Conservation (phyloP, 2,329 filamentous ascomycete genomes). For the Aureobasidium sp. region DNA sequence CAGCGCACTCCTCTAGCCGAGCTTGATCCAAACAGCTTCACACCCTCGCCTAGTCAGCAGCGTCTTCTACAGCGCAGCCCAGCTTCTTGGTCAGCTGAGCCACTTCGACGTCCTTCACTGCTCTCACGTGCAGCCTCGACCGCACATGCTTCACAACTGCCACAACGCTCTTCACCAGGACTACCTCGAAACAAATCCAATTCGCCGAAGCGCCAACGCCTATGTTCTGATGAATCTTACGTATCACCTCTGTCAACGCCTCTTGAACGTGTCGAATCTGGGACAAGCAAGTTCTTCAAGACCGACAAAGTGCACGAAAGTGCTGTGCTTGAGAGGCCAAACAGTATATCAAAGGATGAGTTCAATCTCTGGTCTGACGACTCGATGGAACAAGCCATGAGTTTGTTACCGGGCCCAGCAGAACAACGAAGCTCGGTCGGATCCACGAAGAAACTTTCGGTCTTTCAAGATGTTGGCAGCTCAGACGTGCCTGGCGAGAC, state of each 20-base stretch:
- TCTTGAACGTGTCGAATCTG: constrained; percentile 19
- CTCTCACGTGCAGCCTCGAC: constrained; percentile 19
- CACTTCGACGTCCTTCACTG: constrained; percentile 22
- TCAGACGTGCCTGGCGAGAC: constrained; percentile 16
- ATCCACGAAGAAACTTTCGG: constrained; percentile 14
- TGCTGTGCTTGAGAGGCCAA: constrained; percentile 7
- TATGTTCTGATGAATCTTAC: constrained; percentile 35
- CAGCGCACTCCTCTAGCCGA: constrained; percentile 57
- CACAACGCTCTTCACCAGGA: constrained; percentile 24
- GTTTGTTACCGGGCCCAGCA: constrained; percentile 24
- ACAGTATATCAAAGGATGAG: constrained; percentile 21
- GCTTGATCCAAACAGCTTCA: constrained; percentile 59
- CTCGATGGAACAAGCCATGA: constrained; percentile 36
- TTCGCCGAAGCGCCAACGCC: constrained; percentile 33
- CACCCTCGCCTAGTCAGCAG: constrained; percentile 57
- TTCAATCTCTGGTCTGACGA: constrained; percentile 42
- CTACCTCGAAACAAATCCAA: constrained; percentile 34
- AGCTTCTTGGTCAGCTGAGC: constrained; percentile 46
- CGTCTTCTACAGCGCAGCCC: constrained; percentile 46
- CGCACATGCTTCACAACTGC: constrained; percentile 14
- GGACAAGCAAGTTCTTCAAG: constrained; percentile 38
- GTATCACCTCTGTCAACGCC: constrained; percentile 13
- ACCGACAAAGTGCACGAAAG: constrained; percentile 24
- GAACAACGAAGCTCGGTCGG: constrained; percentile 10
- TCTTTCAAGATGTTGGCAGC: constrained; percentile 10